phyloP scores from a whole-genome alignment of 2,329 filamentous ascomycete genomes.

The Exophiala viscosa region DNA sequence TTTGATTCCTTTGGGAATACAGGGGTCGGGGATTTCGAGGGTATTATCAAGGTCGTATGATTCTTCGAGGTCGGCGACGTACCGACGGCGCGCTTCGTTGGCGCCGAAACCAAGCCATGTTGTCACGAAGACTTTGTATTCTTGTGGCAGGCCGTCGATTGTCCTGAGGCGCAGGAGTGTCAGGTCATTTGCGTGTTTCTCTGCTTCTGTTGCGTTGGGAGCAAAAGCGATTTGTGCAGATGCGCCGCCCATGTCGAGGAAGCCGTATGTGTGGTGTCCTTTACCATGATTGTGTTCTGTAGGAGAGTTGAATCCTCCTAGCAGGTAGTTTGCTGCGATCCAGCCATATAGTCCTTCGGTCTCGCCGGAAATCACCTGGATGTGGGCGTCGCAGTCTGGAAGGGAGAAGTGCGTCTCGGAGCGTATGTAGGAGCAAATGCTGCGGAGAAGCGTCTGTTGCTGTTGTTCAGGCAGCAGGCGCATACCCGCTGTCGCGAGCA shows the following conservation, averaged over 20 bases:
- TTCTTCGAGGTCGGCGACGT: slow-evolving; percentile 71
- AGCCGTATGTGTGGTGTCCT: slow-evolving; percentile 90
- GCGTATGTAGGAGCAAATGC: slow-evolving; percentile 79
- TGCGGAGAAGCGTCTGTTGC: slow-evolving; percentile 66
- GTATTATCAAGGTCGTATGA: slow-evolving; percentile 57
- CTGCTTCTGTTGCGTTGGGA: slow-evolving; percentile 84
- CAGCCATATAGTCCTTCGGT: slow-evolving; percentile 96
- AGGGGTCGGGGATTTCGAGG: slow-evolving; percentile 80
- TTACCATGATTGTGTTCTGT: slow-evolving; percentile 73
- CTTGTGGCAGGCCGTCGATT: slow-evolving; percentile 69
- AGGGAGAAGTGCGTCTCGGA: slow-evolving; percentile 74
- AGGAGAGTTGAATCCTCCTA: slow-evolving; percentile 82
- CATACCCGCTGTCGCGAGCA: slow-evolving; percentile 95
- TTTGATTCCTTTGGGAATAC: slow-evolving; percentile 73
- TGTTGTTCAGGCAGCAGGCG: slow-evolving; percentile 73
- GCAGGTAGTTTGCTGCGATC: slow-evolving; percentile 93
- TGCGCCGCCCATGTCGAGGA: slow-evolving; percentile 96
- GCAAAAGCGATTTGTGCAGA: slow-evolving; percentile 98
- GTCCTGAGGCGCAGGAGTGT: slow-evolving; percentile 81
- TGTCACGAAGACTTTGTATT: slow-evolving; percentile 89
- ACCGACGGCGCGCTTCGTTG: slow-evolving; percentile 82
- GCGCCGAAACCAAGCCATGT: slow-evolving; percentile 98
- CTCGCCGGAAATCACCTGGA: slow-evolving; percentile 92
- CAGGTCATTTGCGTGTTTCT: slow-evolving; percentile 83
- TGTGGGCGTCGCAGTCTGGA: slow-evolving; percentile 82